phyloP scores from a whole-genome alignment of 2,329 filamentous ascomycete species.

The Nigrograna mackinnonii region DNA sequence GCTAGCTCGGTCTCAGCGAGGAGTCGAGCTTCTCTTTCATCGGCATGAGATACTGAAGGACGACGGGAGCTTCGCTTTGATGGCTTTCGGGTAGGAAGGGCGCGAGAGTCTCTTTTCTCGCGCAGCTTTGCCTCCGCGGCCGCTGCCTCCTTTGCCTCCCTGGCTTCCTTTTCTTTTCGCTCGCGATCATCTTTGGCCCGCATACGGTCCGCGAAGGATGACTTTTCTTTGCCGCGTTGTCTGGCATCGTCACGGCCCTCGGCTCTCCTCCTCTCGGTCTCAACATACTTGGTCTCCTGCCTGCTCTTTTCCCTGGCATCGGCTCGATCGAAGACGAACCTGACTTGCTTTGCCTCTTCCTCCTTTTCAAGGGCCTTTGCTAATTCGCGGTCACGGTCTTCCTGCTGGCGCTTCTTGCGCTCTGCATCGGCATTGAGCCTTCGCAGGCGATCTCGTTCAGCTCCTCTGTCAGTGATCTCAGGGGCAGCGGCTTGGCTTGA shows the following conservation, averaged over 20 bases:
- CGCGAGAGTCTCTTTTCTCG: not conserved
- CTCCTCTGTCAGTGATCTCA: conserved; percentile 24
- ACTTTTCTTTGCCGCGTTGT: conserved; percentile 5
- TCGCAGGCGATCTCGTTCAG: conserved; percentile 21
- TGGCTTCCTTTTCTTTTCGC: conserved; percentile 8
- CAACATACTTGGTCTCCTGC: conserved; percentile 19
- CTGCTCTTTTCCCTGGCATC: conserved; percentile 23
- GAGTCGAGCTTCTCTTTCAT: conserved; percentile 19
- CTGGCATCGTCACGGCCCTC: conserved; percentile 8
- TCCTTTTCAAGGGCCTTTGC: conserved; percentile 12
- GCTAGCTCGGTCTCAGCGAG: conserved; percentile 20
- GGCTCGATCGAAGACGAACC: conserved; percentile 27
- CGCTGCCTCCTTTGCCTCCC: conserved; percentile 3
- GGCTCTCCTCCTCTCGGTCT: conserved; percentile 17
- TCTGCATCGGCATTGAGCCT: conserved; percentile 20
- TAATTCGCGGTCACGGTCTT: conserved; percentile 19
- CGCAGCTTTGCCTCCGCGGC: conserved; percentile 9
- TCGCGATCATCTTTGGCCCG: conserved; percentile 12
- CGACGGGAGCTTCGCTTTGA: conserved; percentile 12
- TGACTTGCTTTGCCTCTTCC: conserved; percentile 18
- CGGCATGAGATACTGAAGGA: conserved; percentile 17
- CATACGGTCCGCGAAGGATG: too few species aligned
- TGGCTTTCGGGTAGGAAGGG: too few species aligned
- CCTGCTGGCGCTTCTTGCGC: conserved; percentile 23
- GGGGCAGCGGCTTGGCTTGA: conserved; percentile 16